phyloP scores from a whole-genome alignment of 345 rosid genomes.

The Passiflora organensis region DNA sequence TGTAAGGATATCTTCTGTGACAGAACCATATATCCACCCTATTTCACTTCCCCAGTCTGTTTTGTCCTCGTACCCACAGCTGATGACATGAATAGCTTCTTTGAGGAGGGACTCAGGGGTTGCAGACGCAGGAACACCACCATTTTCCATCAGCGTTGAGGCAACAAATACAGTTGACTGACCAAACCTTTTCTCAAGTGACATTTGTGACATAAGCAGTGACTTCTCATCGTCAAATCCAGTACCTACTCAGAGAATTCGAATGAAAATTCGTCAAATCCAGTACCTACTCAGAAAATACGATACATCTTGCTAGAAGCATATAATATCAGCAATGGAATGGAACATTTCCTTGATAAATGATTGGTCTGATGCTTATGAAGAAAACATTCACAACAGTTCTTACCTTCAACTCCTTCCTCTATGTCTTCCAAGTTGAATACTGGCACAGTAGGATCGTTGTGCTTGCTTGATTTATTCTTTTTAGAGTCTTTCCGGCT shows the following conservation, averaged over 20 bases:
- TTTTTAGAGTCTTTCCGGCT: slow-evolving; percentile 19
- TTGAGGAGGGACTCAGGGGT: slow-evolving; percentile 34
- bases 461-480: slow-evolving; percentile 24
- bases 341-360: too few relatives aligned
- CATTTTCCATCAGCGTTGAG: slow-evolving; percentile 40
- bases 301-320: neutral
- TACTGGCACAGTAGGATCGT: slow-evolving; percentile 32
- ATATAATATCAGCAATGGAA: too few relatives aligned
- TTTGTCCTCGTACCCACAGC: slow-evolving; percentile 47
- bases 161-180: slow-evolving; percentile 39
- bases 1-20: slow-evolving; percentile 35
- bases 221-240: slow-evolving; percentile 41
- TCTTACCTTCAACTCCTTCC: slow-evolving; percentile 34
- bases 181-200: slow-evolving; percentile 42
- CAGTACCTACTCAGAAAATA: neutral
- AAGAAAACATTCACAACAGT: neutral
- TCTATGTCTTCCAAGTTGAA: slow-evolving; percentile 33
- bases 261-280: neutral
- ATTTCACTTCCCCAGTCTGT: slow-evolving; percentile 43
- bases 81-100: slow-evolving; percentile 45
- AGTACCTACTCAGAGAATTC: slow-evolving; percentile 7
- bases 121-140: slow-evolving; percentile 35
- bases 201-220: slow-evolving; percentile 38
- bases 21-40: slow-evolving; percentile 48
- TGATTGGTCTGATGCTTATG: too few relatives aligned